Base-by-base conservation (phyloP, 1,284 basidiomycete genomes). In the Cutaneotrichosporon arboriforme region DNA sequence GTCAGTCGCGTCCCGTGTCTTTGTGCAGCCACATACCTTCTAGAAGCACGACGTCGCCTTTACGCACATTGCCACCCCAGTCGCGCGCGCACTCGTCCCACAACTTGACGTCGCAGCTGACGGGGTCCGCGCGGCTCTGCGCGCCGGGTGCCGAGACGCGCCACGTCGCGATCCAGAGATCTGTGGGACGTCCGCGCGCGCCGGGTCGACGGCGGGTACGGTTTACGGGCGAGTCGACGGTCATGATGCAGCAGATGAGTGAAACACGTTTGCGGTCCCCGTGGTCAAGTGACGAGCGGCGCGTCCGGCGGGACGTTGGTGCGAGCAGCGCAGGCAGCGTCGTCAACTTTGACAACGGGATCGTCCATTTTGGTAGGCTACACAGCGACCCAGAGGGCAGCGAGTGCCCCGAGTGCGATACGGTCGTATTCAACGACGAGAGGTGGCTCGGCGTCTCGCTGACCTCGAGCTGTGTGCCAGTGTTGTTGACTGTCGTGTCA, bases 41-140 rank as follows among this genome's bases (percentile, higher is more conserved):
- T 0, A 73, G 54, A 9, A 70, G 45, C 7, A 72, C 57, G 0
- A 72, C 66, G 52, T 73, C 71, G 2, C 71, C 71, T 44, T 62
- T 59, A 33, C 68, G 55, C 31, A 69, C 57, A 12, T 5, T 57
- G 3, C 59, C 61, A 4, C 64, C 65, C 61, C 58, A 68, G 7
- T 69, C 65, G 36, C 54, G 49, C 9, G 69, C 71, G 31, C 60
- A 63, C 20, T 57, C 50, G 14, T 65, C 65, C 67, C 68, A 72
- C 4, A 72, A 54, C 46, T 62, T 64, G 18, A 73, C 68, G 8
- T 46, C 46, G 48, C 66, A 67, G 14, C 62, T 60, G 1, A 63
- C 52, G 0, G 57, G 49, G 18, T 50, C 55, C 10, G 35, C 5
- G 5, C 20, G 2, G 17, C 36, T 38, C 8, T 39, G 36, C 4